phyloP scores from a whole-genome alignment of 352 stramenopile species.

The Globisporangium acanthophoron region DNA sequence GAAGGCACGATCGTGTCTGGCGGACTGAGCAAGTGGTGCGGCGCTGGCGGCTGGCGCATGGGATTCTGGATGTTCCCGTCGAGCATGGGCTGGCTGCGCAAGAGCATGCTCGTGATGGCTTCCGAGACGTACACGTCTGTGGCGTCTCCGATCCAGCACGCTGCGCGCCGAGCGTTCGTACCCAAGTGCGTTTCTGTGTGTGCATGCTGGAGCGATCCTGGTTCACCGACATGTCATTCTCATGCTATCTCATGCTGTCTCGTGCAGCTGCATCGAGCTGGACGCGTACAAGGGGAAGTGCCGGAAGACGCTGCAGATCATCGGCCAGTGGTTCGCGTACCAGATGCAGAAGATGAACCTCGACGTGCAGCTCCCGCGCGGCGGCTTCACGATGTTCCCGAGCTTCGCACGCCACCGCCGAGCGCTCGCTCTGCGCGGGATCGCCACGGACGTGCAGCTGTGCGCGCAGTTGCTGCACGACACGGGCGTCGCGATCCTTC shows the following conservation, averaged over 20 bases:
- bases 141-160: conserved; percentile 81
- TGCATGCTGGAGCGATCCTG: not conserved
- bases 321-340: conserved; percentile 76
- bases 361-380: conserved; percentile 66
- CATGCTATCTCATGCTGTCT: not conserved
- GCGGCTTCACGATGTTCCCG: conserved; percentile 83
- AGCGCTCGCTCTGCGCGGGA: conserved; percentile 47
- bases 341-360: conserved; percentile 84
- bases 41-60: conserved; percentile 83
- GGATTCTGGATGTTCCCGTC: conserved; percentile 84
- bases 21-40: conserved; percentile 86
- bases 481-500: conserved; percentile 82
- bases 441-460: conserved; percentile 67
- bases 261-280: conserved; percentile 67
- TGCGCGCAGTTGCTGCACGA: conserved; percentile 75
- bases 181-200: conserved; percentile 40
- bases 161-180: conserved; percentile 72
- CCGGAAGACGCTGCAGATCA: conserved; percentile 76
- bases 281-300: conserved; percentile 77
- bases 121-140: conserved; percentile 88
- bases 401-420: conserved; percentile 74
- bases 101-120: conserved; percentile 86
- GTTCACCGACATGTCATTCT: not conserved
- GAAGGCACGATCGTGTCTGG: conserved; percentile 87
- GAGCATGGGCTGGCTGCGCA: conserved; percentile 73